Percentiles rank a stretch among this genome's conserved stretches.
Conservation (phyloP, 306 rosid species). For the Sicyos edulis region DNA sequence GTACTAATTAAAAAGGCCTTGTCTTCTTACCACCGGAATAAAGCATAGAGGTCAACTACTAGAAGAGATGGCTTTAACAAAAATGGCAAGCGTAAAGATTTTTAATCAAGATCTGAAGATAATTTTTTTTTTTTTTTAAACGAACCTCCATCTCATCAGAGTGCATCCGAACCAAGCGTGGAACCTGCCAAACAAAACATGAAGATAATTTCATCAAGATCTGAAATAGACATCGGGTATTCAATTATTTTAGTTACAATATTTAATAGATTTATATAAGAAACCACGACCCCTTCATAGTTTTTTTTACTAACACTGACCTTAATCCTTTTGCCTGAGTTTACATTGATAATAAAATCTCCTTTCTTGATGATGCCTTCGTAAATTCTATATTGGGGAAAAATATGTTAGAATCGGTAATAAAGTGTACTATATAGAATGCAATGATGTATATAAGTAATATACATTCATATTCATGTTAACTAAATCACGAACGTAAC, state of each 20-base stretch:
- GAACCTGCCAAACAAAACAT: constrained; percentile 49
- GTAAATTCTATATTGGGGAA: constrained; percentile 55
- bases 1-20: background rate
- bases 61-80: background rate
- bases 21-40: background rate
- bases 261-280: background rate
- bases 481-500: background rate
- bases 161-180: constrained; percentile 98
- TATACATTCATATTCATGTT: background rate
- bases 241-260: background rate
- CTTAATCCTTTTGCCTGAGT: constrained; percentile 90
- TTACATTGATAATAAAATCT: constrained; percentile 73
- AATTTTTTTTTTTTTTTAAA: too few relatives aligned
- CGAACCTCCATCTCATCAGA: constrained; percentile 98
- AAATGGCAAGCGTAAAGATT: too few relatives aligned
- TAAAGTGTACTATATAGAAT: background rate
- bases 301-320: constrained; percentile 29
- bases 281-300: background rate
- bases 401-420: constrained; percentile 16
- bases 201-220: background rate
- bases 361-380: constrained; percentile 95
- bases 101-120: constrained; percentile 35
- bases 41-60: constrained; percentile 1
- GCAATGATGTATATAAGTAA: background rate
- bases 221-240: background rate